phyloP scores from a whole-genome alignment of 2,329 filamentous ascomycete species.

The Endocalyx cinctus region DNA sequence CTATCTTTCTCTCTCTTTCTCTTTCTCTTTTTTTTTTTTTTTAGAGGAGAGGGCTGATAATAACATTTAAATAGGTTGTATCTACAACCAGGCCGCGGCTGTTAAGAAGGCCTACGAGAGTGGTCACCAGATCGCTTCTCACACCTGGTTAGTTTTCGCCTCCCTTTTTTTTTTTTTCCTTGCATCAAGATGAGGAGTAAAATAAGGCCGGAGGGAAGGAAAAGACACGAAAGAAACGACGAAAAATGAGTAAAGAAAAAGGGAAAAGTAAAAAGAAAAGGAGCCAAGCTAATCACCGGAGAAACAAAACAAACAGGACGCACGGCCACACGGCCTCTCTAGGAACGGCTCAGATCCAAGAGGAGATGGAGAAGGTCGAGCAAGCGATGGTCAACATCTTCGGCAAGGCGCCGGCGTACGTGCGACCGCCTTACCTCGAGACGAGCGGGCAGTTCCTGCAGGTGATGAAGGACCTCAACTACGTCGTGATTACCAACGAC shows the following conservation, averaged over 20 bases:
- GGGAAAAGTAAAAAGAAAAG: background rate
- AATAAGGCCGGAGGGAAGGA: background rate
- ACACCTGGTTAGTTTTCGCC: conserved; percentile 39
- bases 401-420: conserved; percentile 44
- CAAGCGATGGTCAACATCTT: conserved; percentile 47
- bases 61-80: conserved; percentile 30
- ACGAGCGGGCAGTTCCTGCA: conserved; percentile 39
- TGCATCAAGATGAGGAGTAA: too few species aligned
- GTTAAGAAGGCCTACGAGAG: conserved; percentile 47
- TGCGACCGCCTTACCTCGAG: conserved; percentile 46
- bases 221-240: too few species aligned
- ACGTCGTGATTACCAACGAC: conserved; percentile 58
- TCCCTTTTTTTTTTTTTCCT: too few species aligned
- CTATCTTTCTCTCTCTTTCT: too few species aligned
- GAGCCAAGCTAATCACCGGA: conserved; percentile 2
- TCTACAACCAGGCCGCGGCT: conserved; percentile 45
- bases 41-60: too few species aligned
- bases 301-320: conserved; percentile 27
- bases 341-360: conserved; percentile 32
- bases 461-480: conserved; percentile 43
- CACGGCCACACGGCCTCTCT: conserved; percentile 41
- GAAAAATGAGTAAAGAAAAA: background rate
- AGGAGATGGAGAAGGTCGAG: conserved; percentile 47
- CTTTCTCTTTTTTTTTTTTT: too few species aligned
- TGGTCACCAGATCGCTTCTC: conserved; percentile 50